A percentile compares a stretch with the other conserved stretches of the same genome.
Evolutionary conservation across 2,329 filamentous ascomycete genomes (phyloP).

Genomic region (Pseudogymnoascus sp.): DNA sequence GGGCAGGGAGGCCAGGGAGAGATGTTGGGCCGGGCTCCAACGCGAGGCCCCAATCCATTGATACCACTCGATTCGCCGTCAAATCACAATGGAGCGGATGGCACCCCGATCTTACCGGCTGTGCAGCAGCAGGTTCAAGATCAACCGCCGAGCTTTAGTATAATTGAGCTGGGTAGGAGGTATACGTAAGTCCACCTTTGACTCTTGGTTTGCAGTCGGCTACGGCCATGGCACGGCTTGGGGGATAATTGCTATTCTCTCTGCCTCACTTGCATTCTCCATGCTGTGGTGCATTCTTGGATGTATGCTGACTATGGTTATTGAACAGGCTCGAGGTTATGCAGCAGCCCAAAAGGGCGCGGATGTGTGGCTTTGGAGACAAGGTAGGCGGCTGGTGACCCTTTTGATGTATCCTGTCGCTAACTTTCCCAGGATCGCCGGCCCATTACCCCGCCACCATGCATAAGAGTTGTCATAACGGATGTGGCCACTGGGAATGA

Average conservation of each 20-base stretch:
- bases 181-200: not conserved
- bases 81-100: not conserved
- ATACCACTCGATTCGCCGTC: conserved; percentile 3
- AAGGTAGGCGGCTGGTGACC: conserved; percentile 53
- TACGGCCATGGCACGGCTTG: not conserved
- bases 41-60: not conserved
- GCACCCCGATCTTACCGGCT: not conserved
- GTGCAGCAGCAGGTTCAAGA: not conserved
- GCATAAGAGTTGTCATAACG: conserved; percentile 72
- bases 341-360: conserved; percentile 85
- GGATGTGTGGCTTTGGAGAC: conserved; percentile 98
- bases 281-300: not conserved
- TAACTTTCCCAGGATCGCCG: conserved; percentile 64
- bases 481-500: conserved; percentile 70
- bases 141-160: conserved; percentile 5
- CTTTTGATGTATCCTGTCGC: conserved; percentile 10
- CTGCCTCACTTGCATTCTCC: not conserved
- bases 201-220: not conserved
- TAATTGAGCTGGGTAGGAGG: conserved; percentile 7
- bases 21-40: not conserved
- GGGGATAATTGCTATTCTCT: not conserved
- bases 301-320: not conserved
- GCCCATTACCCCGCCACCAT: conserved; percentile 92
- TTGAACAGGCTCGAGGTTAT: conserved; percentile 60
- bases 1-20: not conserved